Conservation (phyloP, 805 yeast species). For the Zygoascus ofunaensis region DNA sequence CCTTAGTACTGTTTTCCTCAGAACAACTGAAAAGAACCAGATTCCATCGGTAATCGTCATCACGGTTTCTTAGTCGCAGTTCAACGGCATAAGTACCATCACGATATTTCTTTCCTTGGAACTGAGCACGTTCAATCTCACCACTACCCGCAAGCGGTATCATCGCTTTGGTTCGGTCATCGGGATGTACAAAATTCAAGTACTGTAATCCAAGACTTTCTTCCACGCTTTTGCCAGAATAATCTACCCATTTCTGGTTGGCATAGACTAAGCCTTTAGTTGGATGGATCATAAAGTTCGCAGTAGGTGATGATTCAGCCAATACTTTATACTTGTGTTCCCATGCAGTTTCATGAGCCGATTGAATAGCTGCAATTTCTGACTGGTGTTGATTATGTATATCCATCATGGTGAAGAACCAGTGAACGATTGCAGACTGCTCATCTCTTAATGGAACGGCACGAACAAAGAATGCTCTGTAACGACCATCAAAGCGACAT, state of each 20-base stretch:
- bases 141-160: constrained; percentile 13
- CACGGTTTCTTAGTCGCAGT: constrained; percentile 20
- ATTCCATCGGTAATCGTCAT: constrained; percentile 26
- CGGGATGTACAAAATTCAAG: constrained; percentile 25
- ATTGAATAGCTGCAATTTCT: constrained; percentile 22
- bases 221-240: constrained; percentile 22
- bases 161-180: constrained; percentile 22
- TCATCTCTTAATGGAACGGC: constrained; percentile 26
- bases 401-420: constrained; percentile 29
- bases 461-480: constrained; percentile 23
- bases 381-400: constrained; percentile 27
- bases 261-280: constrained; percentile 24
- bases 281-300: constrained; percentile 24
- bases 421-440: constrained; percentile 24
- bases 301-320: constrained; percentile 27
- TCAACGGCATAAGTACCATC: constrained; percentile 19
- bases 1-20: constrained; percentile 9
- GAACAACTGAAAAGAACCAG: constrained; percentile 22
- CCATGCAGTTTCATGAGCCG: constrained; percentile 23
- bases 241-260: constrained; percentile 26
- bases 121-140: constrained; percentile 2
- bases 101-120: constrained; percentile 8
- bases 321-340: constrained; percentile 25
- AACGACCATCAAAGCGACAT: constrained; percentile 26
- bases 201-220: constrained; percentile 24